Base-by-base conservation (phyloP, 257 asterid species). In the Vinca minor region DNA sequence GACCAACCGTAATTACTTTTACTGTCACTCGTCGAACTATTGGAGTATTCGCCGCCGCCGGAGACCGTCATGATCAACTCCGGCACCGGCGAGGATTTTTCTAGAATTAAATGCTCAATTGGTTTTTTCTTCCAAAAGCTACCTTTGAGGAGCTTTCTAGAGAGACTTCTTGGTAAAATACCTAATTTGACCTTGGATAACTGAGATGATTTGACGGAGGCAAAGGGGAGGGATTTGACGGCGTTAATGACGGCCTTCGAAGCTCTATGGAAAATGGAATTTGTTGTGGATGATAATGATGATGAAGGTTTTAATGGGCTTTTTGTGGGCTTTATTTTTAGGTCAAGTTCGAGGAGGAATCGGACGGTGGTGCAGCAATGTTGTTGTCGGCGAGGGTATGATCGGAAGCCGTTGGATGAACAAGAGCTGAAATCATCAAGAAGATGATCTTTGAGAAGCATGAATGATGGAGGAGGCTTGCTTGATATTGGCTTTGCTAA, bases 101-200 rank as follows among this genome's bases (percentile, higher is more conserved):
- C 80, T 76, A 71, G 71, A 64, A 65, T 64, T 64, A 77, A 64
- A 64, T 79, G 69, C 47, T 71, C 74, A 65, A 72, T 75, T 48
- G 83, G 67, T 52, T 78, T n/a, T 53, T 63, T 81, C 81, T 77
- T 87, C 93, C 89, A 80, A 52, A 87, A 87, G 59, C 80, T 79
- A 55, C 74, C 74, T 64, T 65, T 78, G 28, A 85, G 75, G 12
- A 85, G 68, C 52, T 74, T 79, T 68, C 59, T 75, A 0, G 97
- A 81, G 4, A 91, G 48, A 31, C 77, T 87, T 65, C 83, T 71
- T 0, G 89, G 73, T 44, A 84, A 48, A 21, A 80, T 78, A 28
- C 79, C 46, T 42, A 28, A 52, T 34, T 32, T 62, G 8, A 26
- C 23, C 31, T 54, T 76, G 9, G 75, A 73, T 7, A 74, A 72